Conservation (phyloP, 495 filamentous ascomycete genomes). For the Penicillium goetzii region DNA sequence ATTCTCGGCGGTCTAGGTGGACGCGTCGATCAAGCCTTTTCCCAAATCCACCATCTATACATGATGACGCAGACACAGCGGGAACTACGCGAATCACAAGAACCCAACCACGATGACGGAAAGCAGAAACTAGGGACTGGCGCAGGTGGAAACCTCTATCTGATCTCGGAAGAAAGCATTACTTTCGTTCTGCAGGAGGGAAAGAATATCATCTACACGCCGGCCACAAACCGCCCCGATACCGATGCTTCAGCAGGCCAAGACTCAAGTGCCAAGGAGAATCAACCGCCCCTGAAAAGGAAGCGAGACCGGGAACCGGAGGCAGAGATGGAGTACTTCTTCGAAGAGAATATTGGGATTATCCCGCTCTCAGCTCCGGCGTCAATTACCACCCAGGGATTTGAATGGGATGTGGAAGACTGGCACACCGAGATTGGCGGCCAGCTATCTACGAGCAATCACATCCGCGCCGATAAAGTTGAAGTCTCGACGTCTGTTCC, state of each 20-base stretch:
- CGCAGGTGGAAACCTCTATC: conserved; percentile 55
- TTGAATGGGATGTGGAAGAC: conserved; percentile 86
- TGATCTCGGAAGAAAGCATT: conserved; percentile 77
- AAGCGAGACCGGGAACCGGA: conserved; percentile 3
- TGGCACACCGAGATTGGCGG: conserved; percentile 84
- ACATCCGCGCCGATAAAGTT: conserved; percentile 62
- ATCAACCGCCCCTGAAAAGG: conserved; percentile 13
- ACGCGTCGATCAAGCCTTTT: conserved; percentile 88
- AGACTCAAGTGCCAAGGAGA: background rate
- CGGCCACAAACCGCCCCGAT: conserved; percentile 41
- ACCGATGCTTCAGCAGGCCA: background rate
- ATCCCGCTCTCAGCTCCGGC: conserved; percentile 77
- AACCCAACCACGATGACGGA: background rate
- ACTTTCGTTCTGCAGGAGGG: conserved; percentile 76
- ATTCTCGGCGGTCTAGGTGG: conserved; percentile 85
- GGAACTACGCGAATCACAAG: conserved; percentile 17
- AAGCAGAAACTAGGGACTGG: background rate
- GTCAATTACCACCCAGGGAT: conserved; percentile 71
- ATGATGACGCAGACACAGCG: conserved; percentile 38
- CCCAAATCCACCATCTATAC: conserved; percentile 80
- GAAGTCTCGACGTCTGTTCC: conserved; percentile 65
- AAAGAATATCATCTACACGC: conserved; percentile 68
- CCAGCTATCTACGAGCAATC: conserved; percentile 91
- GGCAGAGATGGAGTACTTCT: conserved; percentile 26
- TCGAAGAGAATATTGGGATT: conserved; percentile 77